Evolutionary conservation across 1,139 yeast species (phyloP).

Genomic region (Suhomyces yuchorum): DNA sequence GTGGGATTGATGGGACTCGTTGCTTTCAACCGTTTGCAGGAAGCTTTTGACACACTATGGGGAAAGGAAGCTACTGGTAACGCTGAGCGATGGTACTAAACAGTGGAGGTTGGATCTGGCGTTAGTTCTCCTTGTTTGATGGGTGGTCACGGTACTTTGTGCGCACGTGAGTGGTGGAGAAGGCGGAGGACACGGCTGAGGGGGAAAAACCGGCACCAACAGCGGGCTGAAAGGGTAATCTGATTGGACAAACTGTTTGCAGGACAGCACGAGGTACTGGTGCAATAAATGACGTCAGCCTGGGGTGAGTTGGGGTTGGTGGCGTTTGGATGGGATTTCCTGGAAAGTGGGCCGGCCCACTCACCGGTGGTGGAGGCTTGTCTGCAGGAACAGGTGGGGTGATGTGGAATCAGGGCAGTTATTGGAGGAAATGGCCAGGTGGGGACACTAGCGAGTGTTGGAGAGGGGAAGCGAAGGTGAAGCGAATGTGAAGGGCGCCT

Average conservation of each 20-base stretch:
- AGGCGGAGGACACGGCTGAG: slow-evolving; percentile 2
- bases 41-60: not conserved
- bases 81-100: not conserved
- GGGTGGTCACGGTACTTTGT: not conserved
- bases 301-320: too few relatives aligned
- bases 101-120: not conserved
- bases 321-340: too few relatives aligned
- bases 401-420: not conserved
- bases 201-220: not conserved
- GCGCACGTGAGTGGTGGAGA: not conserved
- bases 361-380: not conserved
- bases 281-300: too few relatives aligned
- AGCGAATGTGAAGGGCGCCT: too few relatives aligned
- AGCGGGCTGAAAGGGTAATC: too few relatives aligned
- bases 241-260: too few relatives aligned
- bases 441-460: too few relatives aligned
- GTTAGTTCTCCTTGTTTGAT: not conserved
- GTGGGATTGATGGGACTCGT: too few relatives aligned
- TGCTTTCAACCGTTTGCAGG: not conserved
- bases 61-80: not conserved
- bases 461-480: too few relatives aligned
- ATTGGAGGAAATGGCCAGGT: not conserved
- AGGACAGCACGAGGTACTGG: too few relatives aligned
- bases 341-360: too few relatives aligned
- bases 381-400: not conserved